Percentiles rank a stretch among this genome's conserved stretches.
Evolutionary conservation across 768 basidiomycete species (phyloP).

Genomic region (Termitomyces sp.): DNA sequence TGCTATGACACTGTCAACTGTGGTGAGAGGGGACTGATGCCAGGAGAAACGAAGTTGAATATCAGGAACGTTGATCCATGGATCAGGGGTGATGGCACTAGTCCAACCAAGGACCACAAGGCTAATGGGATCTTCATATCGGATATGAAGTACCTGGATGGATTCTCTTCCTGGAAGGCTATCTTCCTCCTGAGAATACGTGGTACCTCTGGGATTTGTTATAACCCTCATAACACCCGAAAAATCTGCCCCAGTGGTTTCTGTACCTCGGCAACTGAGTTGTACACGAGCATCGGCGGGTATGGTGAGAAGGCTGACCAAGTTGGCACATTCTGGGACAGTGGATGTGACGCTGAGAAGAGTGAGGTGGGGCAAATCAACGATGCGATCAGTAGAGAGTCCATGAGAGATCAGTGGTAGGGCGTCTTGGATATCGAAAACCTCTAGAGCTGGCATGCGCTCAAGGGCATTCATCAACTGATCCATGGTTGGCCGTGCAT

Average conservation of each 20-base stretch:
- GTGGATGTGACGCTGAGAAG: slow-evolving; percentile 15
- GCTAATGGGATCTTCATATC: slow-evolving; percentile 7
- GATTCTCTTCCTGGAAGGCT: slow-evolving; percentile 4
- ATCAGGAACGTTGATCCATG: slow-evolving; percentile 2
- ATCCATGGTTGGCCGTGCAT: slow-evolving; percentile 21
- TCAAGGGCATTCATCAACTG: slow-evolving; percentile 27
- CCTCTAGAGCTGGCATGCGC: slow-evolving; percentile 25
- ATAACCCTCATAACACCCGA: slow-evolving; percentile 14
- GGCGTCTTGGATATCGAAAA: slow-evolving; percentile 28
- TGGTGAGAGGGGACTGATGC: slow-evolving; percentile 9
- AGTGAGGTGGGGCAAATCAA: slow-evolving; percentile 18
- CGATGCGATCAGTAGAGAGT: slow-evolving; percentile 7
- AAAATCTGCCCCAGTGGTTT: slow-evolving; percentile 14
- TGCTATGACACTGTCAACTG: slow-evolving; percentile 12
- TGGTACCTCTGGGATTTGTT: slow-evolving; percentile 4
- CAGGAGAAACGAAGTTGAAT: slow-evolving; percentile 21
- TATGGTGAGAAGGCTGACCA: slow-evolving; percentile 19
- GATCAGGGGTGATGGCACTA: neutral
- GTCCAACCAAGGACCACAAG: slow-evolving; percentile 15
- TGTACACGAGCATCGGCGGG: slow-evolving; percentile 12
- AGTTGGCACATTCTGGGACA: slow-evolving; percentile 18
- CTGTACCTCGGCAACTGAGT: slow-evolving; percentile 15
- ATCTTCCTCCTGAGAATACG: slow-evolving; percentile 4
- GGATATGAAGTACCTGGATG: slow-evolving; percentile 11
- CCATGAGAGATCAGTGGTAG: slow-evolving; percentile 22